Conservation (phyloP, 2,329 filamentous ascomycete genomes). For the Sarocladiaceae sp. region DNA sequence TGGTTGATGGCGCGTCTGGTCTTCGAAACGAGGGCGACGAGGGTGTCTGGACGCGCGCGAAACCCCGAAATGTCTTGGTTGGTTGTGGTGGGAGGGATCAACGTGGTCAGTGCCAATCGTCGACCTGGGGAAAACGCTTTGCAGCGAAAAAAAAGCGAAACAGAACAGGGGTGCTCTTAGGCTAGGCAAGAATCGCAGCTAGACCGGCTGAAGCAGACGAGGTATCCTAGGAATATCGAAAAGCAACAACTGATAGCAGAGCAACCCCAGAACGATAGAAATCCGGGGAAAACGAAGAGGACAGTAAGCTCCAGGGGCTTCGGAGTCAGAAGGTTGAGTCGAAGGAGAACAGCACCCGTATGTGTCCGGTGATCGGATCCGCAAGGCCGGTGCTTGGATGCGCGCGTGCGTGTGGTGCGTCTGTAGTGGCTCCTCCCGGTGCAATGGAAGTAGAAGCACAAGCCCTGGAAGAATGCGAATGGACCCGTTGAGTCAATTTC, state of each 20-base stretch:
- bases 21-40: not conserved
- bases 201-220: not conserved
- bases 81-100: slow-evolving; percentile 6
- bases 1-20: not conserved
- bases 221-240: no score
- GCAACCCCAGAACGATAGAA: not conserved
- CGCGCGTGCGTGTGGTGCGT: not conserved
- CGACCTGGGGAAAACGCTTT: slow-evolving; percentile 3
- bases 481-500: slow-evolving; percentile 9
- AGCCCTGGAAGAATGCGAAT: not conserved
- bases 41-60: not conserved
- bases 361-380: slow-evolving; percentile 8
- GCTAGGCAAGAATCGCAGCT: slow-evolving; percentile 2
- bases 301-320: not conserved
- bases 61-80: slow-evolving; percentile 6
- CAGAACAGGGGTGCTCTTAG: slow-evolving; percentile 1
- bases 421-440: not conserved
- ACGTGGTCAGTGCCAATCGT: slow-evolving; percentile 8
- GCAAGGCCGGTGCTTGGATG: not conserved
- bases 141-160: slow-evolving; percentile 5
- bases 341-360: not conserved
- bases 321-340: not conserved
- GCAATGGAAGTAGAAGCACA: slow-evolving; percentile 3
- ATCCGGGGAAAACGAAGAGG: slow-evolving; percentile 1
- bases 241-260: no score